phyloP scores from a whole-genome alignment of 1,284 basidiomycete genomes.

The Earliella scabrosa region DNA sequence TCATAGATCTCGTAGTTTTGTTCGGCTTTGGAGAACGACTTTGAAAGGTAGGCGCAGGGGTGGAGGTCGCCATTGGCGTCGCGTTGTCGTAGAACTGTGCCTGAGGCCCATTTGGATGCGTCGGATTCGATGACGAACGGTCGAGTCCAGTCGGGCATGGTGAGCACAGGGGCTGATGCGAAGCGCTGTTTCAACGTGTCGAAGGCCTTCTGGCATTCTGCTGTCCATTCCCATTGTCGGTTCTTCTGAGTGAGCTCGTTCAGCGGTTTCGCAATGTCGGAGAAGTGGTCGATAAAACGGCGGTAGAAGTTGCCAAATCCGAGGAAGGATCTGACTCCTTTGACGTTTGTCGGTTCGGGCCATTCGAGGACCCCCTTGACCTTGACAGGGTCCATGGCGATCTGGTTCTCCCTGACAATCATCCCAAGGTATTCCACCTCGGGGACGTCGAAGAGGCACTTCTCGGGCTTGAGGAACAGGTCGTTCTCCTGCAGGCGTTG shows the following conservation, averaged over 20 bases:
- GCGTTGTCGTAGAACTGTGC: constrained; percentile 12
- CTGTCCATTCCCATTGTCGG: constrained; percentile 29
- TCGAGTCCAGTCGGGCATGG: constrained; percentile 14
- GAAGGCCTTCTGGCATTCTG: constrained; percentile 32
- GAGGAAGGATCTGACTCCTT: constrained; percentile 40
- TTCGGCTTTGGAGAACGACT: constrained; percentile 32
- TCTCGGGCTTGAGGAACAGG: neutral
- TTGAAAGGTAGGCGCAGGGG: constrained; percentile 34
- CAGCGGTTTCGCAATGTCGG: constrained; percentile 35
- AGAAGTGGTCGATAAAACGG: constrained; percentile 44
- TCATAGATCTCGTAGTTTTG: constrained; percentile 52
- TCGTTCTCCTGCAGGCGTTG: neutral
- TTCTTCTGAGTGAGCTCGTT: constrained; percentile 30
- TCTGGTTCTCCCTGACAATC: neutral
- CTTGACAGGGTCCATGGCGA: constrained; percentile 31
- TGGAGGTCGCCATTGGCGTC: constrained; percentile 26
- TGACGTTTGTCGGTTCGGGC: constrained; percentile 35
- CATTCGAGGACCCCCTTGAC: constrained; percentile 38
- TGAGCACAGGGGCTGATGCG: constrained; percentile 27
- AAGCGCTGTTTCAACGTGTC: constrained; percentile 31
- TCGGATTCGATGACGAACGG: constrained; percentile 27
- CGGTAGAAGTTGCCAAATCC: constrained; percentile 49
- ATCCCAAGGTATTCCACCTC: no score
- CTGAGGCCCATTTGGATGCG: constrained; percentile 16
- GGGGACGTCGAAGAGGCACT: no score